A percentile compares a stretch with the other conserved stretches of the same genome.
Evolutionary conservation across 805 yeast genomes (phyloP).

Genomic region (Scheffersomyces spartinae): DNA sequence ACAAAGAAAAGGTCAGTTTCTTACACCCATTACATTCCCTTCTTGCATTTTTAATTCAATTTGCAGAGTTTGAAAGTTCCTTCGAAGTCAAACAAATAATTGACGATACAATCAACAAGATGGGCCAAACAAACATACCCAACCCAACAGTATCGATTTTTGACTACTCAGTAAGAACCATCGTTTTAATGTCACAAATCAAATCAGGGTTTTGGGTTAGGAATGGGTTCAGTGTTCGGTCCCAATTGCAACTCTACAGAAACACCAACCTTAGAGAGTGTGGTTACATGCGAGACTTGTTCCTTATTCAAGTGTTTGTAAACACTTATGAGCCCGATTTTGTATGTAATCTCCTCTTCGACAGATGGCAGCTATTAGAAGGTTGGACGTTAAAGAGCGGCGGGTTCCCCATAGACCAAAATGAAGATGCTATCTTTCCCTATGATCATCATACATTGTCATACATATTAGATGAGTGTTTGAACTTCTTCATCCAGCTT

Average conservation of each 20-base stretch:
- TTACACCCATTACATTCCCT: slow-evolving; percentile 75
- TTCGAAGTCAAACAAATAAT: slow-evolving; percentile 12
- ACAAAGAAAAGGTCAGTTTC: slow-evolving; percentile 45
- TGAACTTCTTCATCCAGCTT: slow-evolving; percentile 54
- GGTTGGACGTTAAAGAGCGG: slow-evolving; percentile 20
- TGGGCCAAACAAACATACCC: no score
- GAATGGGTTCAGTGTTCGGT: slow-evolving; percentile 73
- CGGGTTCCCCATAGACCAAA: slow-evolving; percentile 1
- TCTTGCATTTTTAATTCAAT: slow-evolving; percentile 59
- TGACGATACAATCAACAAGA: slow-evolving; percentile 6
- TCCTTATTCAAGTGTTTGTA: slow-evolving; percentile 54
- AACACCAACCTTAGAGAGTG: slow-evolving; percentile 71
- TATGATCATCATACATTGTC: slow-evolving; percentile 40
- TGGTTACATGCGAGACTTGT: slow-evolving; percentile 73
- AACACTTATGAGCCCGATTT: slow-evolving; percentile 39
- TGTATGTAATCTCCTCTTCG: slow-evolving; percentile 44
- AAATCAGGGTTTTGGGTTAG: slow-evolving; percentile 90
- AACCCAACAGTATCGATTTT: slow-evolving; percentile 28
- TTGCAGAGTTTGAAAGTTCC: slow-evolving; percentile 19
- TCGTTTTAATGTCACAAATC: slow-evolving; percentile 73
- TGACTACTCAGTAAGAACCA: slow-evolving; percentile 68
- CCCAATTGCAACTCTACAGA: slow-evolving; percentile 71
- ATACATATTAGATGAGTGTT: slow-evolving; percentile 69
- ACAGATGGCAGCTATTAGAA: slow-evolving; percentile 55
- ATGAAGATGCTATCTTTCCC: slow-evolving; percentile 1